Evolutionary conservation across 2,329 filamentous ascomycete species (phyloP).

Genomic region (Trichoderma sp.): DNA sequence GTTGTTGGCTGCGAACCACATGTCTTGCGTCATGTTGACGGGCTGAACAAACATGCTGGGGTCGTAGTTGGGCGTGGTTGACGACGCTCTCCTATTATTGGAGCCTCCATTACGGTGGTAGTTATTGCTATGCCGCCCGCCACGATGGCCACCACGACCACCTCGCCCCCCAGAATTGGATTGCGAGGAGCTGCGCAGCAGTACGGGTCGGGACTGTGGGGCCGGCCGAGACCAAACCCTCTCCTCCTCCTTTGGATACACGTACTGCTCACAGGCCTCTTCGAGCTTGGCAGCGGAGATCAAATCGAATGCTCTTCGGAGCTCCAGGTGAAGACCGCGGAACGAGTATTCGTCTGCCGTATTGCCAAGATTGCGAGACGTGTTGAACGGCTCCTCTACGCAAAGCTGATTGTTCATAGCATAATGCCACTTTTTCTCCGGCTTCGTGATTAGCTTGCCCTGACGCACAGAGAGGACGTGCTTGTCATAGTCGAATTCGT

Average conservation of each 20-base stretch:
- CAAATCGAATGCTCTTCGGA: slow-evolving; percentile 83
- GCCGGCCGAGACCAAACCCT: slow-evolving; percentile 60
- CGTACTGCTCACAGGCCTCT: slow-evolving; percentile 83
- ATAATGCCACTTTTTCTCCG: slow-evolving; percentile 85
- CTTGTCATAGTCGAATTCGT: slow-evolving; percentile 89
- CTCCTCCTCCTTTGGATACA: slow-evolving; percentile 82
- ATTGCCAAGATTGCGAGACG: slow-evolving; percentile 84
- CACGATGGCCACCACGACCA: slow-evolving; percentile 51
- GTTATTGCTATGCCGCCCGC: slow-evolving; percentile 49
- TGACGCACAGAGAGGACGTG: slow-evolving; percentile 81
- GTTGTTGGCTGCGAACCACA: slow-evolving; percentile 52
- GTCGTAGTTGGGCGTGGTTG: slow-evolving; percentile 54
- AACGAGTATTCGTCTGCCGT: slow-evolving; percentile 96
- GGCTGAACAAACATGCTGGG: slow-evolving; percentile 48
- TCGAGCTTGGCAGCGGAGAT: slow-evolving; percentile 77
- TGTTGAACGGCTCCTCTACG: slow-evolving; percentile 97
- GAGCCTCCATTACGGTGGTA: slow-evolving; percentile 39
- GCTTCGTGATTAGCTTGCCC: slow-evolving; percentile 75
- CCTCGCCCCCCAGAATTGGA: slow-evolving; percentile 50
- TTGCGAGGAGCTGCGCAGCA: slow-evolving; percentile 63
- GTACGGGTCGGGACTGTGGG: slow-evolving; percentile 55
- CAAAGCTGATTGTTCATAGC: slow-evolving; percentile 81
- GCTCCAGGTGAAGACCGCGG: slow-evolving; percentile 83
- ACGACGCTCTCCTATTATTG: slow-evolving; percentile 55
- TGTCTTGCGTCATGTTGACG: slow-evolving; percentile 49